These are phyloP conservation scores for Fraxinus latifolia DNA, from an alignment of 305 asterid species.

Conservation along the genomic window DNA sequence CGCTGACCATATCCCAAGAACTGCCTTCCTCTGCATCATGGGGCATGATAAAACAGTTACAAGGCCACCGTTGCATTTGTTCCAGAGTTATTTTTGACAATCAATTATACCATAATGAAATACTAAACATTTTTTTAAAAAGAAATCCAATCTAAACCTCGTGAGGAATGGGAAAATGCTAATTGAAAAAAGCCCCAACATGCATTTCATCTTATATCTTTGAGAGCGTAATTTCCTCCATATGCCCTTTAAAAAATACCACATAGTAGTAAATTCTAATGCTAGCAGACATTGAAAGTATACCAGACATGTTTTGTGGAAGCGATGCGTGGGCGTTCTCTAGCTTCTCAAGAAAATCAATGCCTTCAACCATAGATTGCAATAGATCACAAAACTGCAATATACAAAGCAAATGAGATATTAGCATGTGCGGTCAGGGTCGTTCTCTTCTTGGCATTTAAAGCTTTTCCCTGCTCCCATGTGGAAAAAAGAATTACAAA, in stretches of 20 bases:
- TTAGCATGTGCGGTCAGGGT: slow-evolving; percentile 1
- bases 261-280: slow-evolving; percentile 4
- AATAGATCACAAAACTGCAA: slow-evolving; percentile 74
- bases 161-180: slow-evolving; percentile 10
- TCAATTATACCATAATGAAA: not conserved
- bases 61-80: not conserved
- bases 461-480: not conserved
- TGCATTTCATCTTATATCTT: not conserved
- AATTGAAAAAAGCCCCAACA: not conserved
- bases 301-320: slow-evolving; percentile 62
- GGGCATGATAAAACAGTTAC: slow-evolving; percentile 2
- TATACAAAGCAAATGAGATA: slow-evolving; percentile 19
- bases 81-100: not conserved
- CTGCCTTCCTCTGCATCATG: slow-evolving; percentile 66
- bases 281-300: slow-evolving; percentile 20
- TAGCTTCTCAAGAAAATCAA: slow-evolving; percentile 81
- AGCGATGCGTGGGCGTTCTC: slow-evolving; percentile 65
- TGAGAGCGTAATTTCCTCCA: not conserved
- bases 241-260: slow-evolving; percentile 6
- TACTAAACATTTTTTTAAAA: too few relatives aligned
- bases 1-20: slow-evolving; percentile 90
- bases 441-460: not conserved
- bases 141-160: not conserved
- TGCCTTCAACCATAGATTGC: slow-evolving; percentile 72
- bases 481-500: not conserved